Base-by-base conservation (phyloP, 306 rosid species). In the Casuarina glauca region DNA sequence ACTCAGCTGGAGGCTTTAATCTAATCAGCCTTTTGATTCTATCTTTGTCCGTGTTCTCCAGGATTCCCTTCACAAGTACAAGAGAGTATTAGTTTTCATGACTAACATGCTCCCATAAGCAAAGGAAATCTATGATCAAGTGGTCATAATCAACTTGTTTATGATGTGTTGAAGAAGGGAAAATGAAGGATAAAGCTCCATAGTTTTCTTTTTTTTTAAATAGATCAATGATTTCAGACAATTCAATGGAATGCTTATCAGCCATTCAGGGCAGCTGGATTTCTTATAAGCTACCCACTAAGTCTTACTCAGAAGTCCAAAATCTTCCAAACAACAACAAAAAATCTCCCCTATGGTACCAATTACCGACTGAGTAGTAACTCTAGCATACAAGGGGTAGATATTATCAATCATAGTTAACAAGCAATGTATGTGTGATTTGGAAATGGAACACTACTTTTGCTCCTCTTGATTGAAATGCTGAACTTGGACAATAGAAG, bases 11-110 rank as follows among this genome's bases (percentile, higher is more conserved):
- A 84, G 97, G 97, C 77, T 86, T 95, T 62, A 92, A 79, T 90
- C 97, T 86, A 78, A 86, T 85, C 87, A 95, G 82, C 83, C 98
- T 88, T 87, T 84, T 95, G 89, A 95, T 88, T 88, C 91, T 86
- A 16, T 95, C 97, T 74, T 92, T 95, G 76, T 95, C 98, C 4
- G 96, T 89, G 74, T 91, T 91, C 86, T 95, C 98, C 85, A 95
- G 84, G 80, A 80, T 84, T 49, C 98, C 97, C 98, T 92, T 73
- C 76, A 83, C 32, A 64, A 85, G 74, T 32, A 67, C 19, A 51
- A 39, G 62, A 80, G 83, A 76, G 69, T 45, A 20, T 66, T 66
- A 66, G 71, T 32, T 76, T 67, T 75, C 46, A 69, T 78, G n/a
- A 39, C 51, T 78, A 79, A 74, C 61, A 46, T 70, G 19, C 45